Evolutionary conservation across 306 rosid genomes (phyloP).

Genomic region (Coriaria nepalensis): DNA sequence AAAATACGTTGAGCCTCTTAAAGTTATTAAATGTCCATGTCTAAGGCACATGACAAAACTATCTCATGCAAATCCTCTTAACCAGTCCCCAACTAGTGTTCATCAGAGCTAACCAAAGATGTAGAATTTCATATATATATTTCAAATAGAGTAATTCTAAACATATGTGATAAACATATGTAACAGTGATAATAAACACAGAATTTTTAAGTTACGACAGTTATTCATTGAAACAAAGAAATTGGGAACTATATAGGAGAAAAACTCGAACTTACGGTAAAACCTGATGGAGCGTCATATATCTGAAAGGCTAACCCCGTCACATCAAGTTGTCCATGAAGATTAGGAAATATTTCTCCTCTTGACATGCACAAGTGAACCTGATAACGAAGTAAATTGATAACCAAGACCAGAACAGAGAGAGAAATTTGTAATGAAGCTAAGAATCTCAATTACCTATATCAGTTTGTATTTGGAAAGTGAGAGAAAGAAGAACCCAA

Average conservation of each 20-base stretch:
- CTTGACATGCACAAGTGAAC: constrained; percentile 85
- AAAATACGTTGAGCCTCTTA: constrained; percentile 7
- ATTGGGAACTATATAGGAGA: neutral
- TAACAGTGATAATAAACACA: too few species aligned
- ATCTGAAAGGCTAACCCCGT: constrained; percentile 68
- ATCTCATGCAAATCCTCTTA: too few species aligned
- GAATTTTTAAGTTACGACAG: too few species aligned
- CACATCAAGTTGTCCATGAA: constrained; percentile 84
- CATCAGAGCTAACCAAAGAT: too few species aligned
- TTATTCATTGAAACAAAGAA: too few species aligned
- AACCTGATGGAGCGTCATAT: constrained; percentile 67
- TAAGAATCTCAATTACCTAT: neutral
- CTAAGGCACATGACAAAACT: too few species aligned
- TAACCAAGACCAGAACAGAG: neutral
- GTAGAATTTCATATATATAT: too few species aligned
- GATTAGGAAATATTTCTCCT: constrained; percentile 78
- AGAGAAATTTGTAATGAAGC: constrained; percentile 1
- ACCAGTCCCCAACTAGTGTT: too few species aligned
- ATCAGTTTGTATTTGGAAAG: too few species aligned
- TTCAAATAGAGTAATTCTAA: too few species aligned
- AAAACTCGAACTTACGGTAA: constrained; percentile 48
- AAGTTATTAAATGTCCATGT: neutral
- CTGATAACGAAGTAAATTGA: constrained; percentile 26
- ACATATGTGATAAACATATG: too few species aligned
- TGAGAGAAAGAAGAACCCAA: too few species aligned